Base-by-base conservation (phyloP, 192 early-diverging fungal genomes). In the Geranomyces variabilis region DNA sequence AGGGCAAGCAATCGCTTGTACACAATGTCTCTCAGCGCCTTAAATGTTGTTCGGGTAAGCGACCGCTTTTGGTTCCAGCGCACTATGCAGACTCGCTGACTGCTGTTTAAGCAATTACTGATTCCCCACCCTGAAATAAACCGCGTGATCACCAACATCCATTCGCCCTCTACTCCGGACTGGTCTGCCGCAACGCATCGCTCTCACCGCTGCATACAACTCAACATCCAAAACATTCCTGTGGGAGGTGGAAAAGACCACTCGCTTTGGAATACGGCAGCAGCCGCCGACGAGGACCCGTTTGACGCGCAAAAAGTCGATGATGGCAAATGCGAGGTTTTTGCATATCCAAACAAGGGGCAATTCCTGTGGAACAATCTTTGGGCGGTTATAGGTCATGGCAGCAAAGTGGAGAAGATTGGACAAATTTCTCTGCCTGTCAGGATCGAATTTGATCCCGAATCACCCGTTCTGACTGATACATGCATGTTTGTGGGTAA, bases 1-100 rank as follows among this genome's bases (percentile, higher is more conserved):
- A 28, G 69, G 36, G 43, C 69, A n/a, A 59, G 69, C 22, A 58
- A 56, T 13, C 56, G 69, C 6, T 3, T 70, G 13, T 60, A 41
- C 45, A 70, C 62, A 29, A 70, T 70, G 69, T 44, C 60, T 21
- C 10, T 70, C 0, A 61, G 57, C 17, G 29, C 24, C 22, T 12
- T 70, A 15, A 70, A 70, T 57, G 69, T 70, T 24, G 28, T 70
- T 22, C 55, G 58, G 34, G 69, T 70, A 70, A 45, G 55, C 26
- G 4, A 33, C 4, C 7, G 28, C 3, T 7, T 33, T 26, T 6
- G 4, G 6, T 26, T 53, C 22, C 17, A 17, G 5, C 24, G 55
- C 24, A 24, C 14, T 7, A 29, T 17, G 58, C 2, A 33, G 8
- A 7, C 30, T 19, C 8, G 2, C 30, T 17, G 28, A 60, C 28